Evolutionary conservation across 306 rosid genomes (phyloP).

Genomic region (Medicago lupulina): DNA sequence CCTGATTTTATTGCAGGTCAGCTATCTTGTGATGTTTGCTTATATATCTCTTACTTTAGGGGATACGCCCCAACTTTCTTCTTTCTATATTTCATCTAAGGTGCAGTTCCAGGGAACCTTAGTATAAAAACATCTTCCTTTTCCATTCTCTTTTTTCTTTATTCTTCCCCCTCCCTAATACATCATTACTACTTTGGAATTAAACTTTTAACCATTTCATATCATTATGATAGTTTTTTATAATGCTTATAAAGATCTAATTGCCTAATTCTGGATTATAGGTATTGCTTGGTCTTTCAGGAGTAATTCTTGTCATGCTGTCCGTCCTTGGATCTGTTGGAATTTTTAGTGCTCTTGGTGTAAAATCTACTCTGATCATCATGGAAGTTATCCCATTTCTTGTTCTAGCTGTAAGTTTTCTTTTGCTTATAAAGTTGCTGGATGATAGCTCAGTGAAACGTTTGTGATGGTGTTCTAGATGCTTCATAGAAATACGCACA

Average conservation of each 20-base stretch:
- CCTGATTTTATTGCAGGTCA: slow-evolving; percentile 71
- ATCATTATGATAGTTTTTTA: slow-evolving; percentile 11
- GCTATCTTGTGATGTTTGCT: slow-evolving; percentile 98
- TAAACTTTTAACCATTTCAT: slow-evolving; percentile 12
- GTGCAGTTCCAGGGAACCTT: slow-evolving; percentile 49
- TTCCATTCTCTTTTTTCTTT: slow-evolving; percentile 1
- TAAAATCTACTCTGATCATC: slow-evolving; percentile 91
- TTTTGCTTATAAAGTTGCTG: slow-evolving; percentile 35
- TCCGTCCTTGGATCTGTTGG: slow-evolving; percentile 98
- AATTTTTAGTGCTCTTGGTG: slow-evolving; percentile 88
- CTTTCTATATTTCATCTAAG: slow-evolving; percentile 93
- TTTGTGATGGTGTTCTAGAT: slow-evolving; percentile 13
- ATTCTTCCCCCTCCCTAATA: slow-evolving; percentile 18
- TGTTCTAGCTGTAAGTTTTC: slow-evolving; percentile 91
- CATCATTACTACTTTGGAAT: slow-evolving; percentile 9
- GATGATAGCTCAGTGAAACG: slow-evolving; percentile 13
- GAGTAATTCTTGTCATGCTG: slow-evolving; percentile 91
- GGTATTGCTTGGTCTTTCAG: slow-evolving; percentile 95
- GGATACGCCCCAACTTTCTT: slow-evolving; percentile 67
- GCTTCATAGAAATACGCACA: not conserved
- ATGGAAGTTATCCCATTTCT: slow-evolving; percentile 99
- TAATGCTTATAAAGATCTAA: slow-evolving; percentile 37
- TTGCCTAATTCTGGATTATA: slow-evolving; percentile 46
- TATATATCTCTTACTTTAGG: slow-evolving; percentile 97
- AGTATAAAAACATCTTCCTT: slow-evolving; percentile 20